phyloP scores from a whole-genome alignment of 2,329 filamentous ascomycete genomes.

The Sclerotinia borealis region DNA sequence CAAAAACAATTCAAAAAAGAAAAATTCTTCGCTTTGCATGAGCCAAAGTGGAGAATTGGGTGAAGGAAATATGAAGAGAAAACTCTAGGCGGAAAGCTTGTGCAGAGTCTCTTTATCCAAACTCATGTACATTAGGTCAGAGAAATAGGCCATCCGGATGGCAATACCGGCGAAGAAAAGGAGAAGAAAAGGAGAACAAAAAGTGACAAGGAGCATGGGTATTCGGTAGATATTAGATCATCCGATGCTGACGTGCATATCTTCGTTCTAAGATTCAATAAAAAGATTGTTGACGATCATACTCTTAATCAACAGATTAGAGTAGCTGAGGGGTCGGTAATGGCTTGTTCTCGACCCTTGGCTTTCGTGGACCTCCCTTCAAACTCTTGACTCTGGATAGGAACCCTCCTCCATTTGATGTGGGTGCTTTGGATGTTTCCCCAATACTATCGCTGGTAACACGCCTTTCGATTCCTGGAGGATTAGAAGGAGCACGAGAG shows the following conservation, averaged over 20 bases:
- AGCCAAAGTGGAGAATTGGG: background rate
- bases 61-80: background rate
- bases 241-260: background rate
- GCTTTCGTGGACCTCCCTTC: constrained; percentile 59
- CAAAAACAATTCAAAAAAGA: background rate
- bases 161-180: background rate
- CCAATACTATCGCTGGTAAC: constrained; percentile 51
- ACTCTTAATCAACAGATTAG: background rate
- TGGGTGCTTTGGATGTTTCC: constrained; percentile 34
- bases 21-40: background rate
- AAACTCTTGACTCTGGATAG: constrained; percentile 76
- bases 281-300: background rate
- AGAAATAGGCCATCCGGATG: background rate
- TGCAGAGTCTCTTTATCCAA: background rate
- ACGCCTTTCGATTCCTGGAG: constrained; percentile 56
- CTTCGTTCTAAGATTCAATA: background rate
- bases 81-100: background rate
- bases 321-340: constrained; percentile 3
- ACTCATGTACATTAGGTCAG: background rate
- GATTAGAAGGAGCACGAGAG: constrained; percentile 50
- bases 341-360: constrained; percentile 23
- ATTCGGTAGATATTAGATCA: background rate
- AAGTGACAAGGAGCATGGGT: background rate
- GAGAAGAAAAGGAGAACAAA: background rate
- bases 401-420: constrained; percentile 44